Conservation (phyloP, 805 yeast species). For the Zygoascus bituminiphila region DNA sequence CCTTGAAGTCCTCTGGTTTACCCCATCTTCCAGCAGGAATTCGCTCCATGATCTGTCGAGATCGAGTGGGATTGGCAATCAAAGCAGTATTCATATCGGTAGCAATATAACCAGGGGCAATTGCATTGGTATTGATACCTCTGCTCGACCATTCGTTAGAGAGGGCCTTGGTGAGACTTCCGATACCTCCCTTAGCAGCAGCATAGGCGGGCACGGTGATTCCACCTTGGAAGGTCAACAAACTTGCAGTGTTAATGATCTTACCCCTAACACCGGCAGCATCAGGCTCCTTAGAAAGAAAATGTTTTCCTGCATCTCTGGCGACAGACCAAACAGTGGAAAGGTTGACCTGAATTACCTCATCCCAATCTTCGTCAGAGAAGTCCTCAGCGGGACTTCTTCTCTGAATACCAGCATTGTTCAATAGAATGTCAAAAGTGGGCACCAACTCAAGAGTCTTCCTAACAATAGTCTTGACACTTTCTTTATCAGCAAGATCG, state of each 20-base stretch:
- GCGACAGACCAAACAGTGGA: conserved; percentile 33
- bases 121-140: conserved; percentile 41
- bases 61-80: conserved; percentile 23
- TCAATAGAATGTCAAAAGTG: conserved; percentile 32
- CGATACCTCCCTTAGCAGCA: conserved; percentile 37
- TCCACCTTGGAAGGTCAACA: conserved; percentile 37
- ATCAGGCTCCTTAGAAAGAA: conserved; percentile 24
- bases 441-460: conserved; percentile 22
- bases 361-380: conserved; percentile 33
- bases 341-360: conserved; percentile 36
- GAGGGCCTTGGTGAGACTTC: conserved; percentile 32
- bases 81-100: conserved; percentile 38
- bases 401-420: conserved; percentile 37
- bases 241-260: conserved; percentile 36
- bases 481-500: conserved; percentile 24
- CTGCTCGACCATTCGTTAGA: conserved; percentile 39
- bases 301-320: conserved; percentile 32
- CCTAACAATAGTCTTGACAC: conserved; percentile 26
- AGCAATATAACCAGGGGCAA: conserved; percentile 43
- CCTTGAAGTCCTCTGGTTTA: conserved; percentile 40
- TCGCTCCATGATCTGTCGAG: conserved; percentile 29
- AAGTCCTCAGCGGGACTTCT: conserved; percentile 30
- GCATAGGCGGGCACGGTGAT: conserved; percentile 33
- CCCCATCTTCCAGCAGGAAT: conserved; percentile 45
- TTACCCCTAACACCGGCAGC: conserved; percentile 30